A percentile compares a stretch with the other conserved stretches of the same genome.
These are phyloP conservation scores for Candida pini DNA, from an alignment of 805 yeast species.

Conservation along the genomic window DNA sequence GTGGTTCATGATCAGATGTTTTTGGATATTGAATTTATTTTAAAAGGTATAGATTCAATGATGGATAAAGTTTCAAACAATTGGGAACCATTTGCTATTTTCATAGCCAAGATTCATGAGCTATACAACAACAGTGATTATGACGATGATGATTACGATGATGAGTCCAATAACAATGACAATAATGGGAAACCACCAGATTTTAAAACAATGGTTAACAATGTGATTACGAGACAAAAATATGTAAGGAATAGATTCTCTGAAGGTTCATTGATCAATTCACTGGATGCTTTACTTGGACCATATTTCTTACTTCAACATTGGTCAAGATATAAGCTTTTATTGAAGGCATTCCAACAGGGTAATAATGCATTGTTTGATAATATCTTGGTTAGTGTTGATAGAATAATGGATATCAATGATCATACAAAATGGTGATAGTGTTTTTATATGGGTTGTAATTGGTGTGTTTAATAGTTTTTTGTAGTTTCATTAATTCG, in stretches of 20 bases:
- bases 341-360: neutral
- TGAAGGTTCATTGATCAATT: neutral
- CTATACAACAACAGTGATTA: neutral
- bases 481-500: too few relatives aligned
- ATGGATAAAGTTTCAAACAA: neutral
- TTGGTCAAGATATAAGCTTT: conserved; percentile 1
- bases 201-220: neutral
- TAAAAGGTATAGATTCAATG: neutral
- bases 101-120: neutral
- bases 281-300: conserved; percentile 1
- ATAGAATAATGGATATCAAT: conserved; percentile 1
- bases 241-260: neutral
- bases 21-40: neutral
- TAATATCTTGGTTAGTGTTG: neutral
- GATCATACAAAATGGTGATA: neutral
- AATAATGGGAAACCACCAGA: neutral
- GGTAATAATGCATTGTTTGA: neutral
- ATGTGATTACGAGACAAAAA: neutral
- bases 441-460: too few relatives aligned
- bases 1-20: neutral
- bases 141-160: neutral
- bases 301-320: conserved; percentile 2
- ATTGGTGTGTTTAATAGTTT: too few relatives aligned
- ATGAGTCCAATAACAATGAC: neutral
- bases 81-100: neutral